Base-by-base conservation (phyloP, 352 stramenopile genomes). In the Phytopythium delawarense region DNA sequence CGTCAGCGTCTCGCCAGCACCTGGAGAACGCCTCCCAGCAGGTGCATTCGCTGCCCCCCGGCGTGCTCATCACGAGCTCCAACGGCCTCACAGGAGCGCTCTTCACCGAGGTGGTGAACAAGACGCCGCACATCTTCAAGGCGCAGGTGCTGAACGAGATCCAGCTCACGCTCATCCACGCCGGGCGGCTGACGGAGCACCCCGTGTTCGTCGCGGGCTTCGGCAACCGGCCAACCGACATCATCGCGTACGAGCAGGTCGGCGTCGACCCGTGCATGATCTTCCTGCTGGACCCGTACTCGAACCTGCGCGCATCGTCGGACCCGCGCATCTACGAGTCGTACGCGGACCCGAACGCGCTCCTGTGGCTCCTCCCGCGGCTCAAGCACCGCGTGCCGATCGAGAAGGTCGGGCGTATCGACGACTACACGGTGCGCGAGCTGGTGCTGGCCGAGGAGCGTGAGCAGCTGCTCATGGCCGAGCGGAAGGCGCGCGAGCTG, bases 121-220 rank as follows among this genome's bases (percentile, higher is more conserved):
- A 91, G 64, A 94, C 87, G 57, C 85, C 85, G 16, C 74, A 94
- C 56, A 51, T 94, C 30, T 94, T 94, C 66, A 94, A 94, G 62
- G 78, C 81, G 12, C 78, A 89, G 58, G 83, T 94, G 50, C 60
- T 94, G 32, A 92, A 92, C 59, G 79, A 91, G 70, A 74, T 94
- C 42, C 83, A 92, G 68, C 69, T 92, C 13, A 89, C 80, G 12
- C 75, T 91, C 34, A 94, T 94, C 62, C 78, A 91, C 49, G 85
- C 81, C 32, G 85, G 85, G 11, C 83, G 85, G 51, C 59, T 85
- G 23, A 77, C 72, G 7, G 79, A 91, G 61, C 83, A 91, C 44
- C 85, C 85, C 1, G 80, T 94, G 21, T 94, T 91, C 42, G 83
- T 94, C n/a, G 76, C 80, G n/a, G 85, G 85, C 20, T 94, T 94